phyloP scores from a whole-genome alignment of 2,329 filamentous ascomycete species.

The Monilinia vaccinii-corymbosi region DNA sequence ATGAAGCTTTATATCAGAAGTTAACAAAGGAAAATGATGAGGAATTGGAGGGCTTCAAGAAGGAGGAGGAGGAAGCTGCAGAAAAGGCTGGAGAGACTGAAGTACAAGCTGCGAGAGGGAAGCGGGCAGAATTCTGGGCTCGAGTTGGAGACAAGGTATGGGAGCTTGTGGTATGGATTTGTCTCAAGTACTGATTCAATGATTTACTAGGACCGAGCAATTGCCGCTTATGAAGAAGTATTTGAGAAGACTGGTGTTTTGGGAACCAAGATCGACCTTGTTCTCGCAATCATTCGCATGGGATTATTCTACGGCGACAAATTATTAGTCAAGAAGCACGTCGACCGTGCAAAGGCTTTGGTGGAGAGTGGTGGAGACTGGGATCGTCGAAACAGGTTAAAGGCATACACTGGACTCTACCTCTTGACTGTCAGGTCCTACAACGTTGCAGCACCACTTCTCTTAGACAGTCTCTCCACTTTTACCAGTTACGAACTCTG shows the following conservation, averaged over 20 bases:
- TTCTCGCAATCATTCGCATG: conserved; percentile 91
- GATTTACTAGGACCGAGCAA: conserved; percentile 70
- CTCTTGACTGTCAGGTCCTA: conserved; percentile 88
- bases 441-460: conserved; percentile 77
- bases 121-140: conserved; percentile 93
- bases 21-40: conserved; percentile 69
- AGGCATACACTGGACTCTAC: conserved; percentile 95
- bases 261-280: conserved; percentile 93
- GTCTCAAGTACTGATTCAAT: conserved; percentile 14
- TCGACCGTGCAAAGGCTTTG: conserved; percentile 80
- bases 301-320: conserved; percentile 95
- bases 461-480: conserved; percentile 93
- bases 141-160: conserved; percentile 88
- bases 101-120: conserved; percentile 83
- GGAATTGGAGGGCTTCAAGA: conserved; percentile 67
- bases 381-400: conserved; percentile 95
- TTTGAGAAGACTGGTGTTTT: conserved; percentile 97
- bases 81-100: conserved; percentile 97
- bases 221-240: conserved; percentile 83
- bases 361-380: conserved; percentile 96
- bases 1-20: conserved; percentile 75
- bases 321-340: conserved; percentile 82
- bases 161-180: neutral
- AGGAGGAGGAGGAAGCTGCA: conserved; percentile 85
- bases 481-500: conserved; percentile 99